Percentiles rank a stretch among this genome's conserved stretches.
These are phyloP conservation scores for Gloeopeniophorella convolvens DNA, from an alignment of 768 basidiomycete genomes.

Conservation along the genomic window DNA sequence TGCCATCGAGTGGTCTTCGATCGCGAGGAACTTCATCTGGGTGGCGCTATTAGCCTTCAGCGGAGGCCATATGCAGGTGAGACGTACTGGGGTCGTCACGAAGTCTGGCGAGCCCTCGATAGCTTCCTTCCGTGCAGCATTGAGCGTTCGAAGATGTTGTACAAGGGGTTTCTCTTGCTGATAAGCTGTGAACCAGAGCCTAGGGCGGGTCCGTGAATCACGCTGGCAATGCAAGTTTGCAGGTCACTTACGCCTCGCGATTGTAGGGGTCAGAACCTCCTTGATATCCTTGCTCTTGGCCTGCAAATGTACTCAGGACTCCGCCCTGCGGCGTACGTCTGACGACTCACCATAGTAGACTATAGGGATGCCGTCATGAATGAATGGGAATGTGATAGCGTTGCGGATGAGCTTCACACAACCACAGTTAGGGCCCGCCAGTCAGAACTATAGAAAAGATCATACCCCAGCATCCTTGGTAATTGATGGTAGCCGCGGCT, in stretches of 20 bases:
- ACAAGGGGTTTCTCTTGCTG: constrained; percentile 43
- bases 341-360: constrained; percentile 39
- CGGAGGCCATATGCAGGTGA: not conserved
- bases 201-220: constrained; percentile 20
- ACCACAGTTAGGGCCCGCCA: not conserved
- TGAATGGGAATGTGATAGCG: constrained; percentile 44
- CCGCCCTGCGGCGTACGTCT: not conserved
- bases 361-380: constrained; percentile 46
- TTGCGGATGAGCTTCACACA: constrained; percentile 36
- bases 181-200: constrained; percentile 58
- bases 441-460: not conserved
- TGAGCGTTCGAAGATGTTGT: constrained; percentile 41
- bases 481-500: constrained; percentile 40
- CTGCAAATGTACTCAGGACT: constrained; percentile 21
- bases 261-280: constrained; percentile 41
- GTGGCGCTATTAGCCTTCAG: not conserved
- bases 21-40: constrained; percentile 42
- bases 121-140: constrained; percentile 46
- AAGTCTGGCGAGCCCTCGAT: constrained; percentile 38
- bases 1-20: constrained; percentile 36
- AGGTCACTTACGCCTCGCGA: constrained; percentile 40
- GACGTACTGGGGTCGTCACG: constrained; percentile 40
- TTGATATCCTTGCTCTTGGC: constrained; percentile 44
- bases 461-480: constrained; percentile 38
- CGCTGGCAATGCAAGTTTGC: not conserved